Base-by-base conservation (phyloP, 1,284 basidiomycete species). In the Ceratobasidium sp. region DNA sequence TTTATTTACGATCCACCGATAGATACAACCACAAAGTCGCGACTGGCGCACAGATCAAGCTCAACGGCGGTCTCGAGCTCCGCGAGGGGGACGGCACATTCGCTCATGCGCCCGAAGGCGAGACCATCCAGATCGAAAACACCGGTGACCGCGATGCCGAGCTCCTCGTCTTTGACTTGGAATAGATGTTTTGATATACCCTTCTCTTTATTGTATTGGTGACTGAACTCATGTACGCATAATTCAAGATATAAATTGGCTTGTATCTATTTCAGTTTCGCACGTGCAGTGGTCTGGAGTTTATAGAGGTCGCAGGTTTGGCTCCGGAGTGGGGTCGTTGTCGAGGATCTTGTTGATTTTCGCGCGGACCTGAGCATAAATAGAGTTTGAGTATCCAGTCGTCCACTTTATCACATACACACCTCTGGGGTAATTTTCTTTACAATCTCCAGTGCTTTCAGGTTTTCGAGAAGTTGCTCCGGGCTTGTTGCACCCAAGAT, bases 361-460 rank as follows among this genome's bases (percentile, higher is more conserved):
- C 73, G 85, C 85, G 80, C 67, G 67, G 8, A 60, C 56, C 67
- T 72, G 19, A 15, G 17, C 15, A 11, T 24, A 14, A 15, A 9
- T 51, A 33, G 29, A 36, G 36, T 27, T 48, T n/a, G n/a, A 45
- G 22, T 14, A 31, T 33, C 4, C 44, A 45, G 2, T n/a, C 4
- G 14, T 17, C 44, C 5, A 53, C 9, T 27, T 22, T 22, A 56
- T 44, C 53, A 48, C 67, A 9, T 15, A 41, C 90, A 79, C 48
- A 93, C 82, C 78, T 89, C 89, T 9, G 88, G 86, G 0, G 89
- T 91, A 73, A 94, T 81, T 83, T 91, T 92, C 54, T 90, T 89
- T 73, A 93, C 82, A 56, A 93, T 85, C 48, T 92, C 88, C 73
- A 94, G 83, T 29, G 91, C 90, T 81, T 89, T 89, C 78, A 93